Evolutionary conservation across 202 grass and related monocot genomes (phyloP).

Genomic region (Tripidium arundinaceum): DNA sequence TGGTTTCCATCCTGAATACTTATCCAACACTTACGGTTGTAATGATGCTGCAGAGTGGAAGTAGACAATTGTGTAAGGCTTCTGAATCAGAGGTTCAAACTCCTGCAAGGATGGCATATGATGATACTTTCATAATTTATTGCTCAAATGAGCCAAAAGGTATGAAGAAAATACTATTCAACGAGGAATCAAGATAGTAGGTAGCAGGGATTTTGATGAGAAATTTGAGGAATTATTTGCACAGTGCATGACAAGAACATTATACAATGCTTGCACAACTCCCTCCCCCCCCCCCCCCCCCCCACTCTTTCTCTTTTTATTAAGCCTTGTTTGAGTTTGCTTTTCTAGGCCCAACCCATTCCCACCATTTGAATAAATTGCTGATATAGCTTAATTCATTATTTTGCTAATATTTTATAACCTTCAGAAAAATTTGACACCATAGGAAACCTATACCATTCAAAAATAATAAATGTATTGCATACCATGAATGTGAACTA

Average conservation of each 20-base stretch:
- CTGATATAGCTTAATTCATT: background rate
- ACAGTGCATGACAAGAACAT: background rate
- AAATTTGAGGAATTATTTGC: background rate
- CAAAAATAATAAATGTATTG: background rate
- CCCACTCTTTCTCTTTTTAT: too few species aligned
- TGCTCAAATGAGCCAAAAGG: conserved; percentile 13
- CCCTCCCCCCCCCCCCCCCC: too few species aligned
- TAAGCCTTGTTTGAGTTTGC: background rate
- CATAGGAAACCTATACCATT: background rate
- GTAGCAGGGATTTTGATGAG: background rate
- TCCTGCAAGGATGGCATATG: conserved; percentile 49
- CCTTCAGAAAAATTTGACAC: background rate
- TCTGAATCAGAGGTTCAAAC: conserved; percentile 95
- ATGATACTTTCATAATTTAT: conserved; percentile 9
- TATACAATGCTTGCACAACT: background rate
- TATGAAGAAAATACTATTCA: background rate
- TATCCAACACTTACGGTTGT: conserved; percentile 69
- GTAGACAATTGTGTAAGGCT: conserved; percentile 92
- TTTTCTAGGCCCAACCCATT: background rate
- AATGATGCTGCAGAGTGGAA: conserved; percentile 85
- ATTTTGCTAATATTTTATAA: conserved; percentile 6
- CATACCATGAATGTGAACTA: background rate
- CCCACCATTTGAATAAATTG: background rate
- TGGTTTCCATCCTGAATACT: conserved; percentile 7
- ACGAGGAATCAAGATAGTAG: background rate